phyloP scores from a whole-genome alignment of 768 basidiomycete species.

The Mrakia blollopis region DNA sequence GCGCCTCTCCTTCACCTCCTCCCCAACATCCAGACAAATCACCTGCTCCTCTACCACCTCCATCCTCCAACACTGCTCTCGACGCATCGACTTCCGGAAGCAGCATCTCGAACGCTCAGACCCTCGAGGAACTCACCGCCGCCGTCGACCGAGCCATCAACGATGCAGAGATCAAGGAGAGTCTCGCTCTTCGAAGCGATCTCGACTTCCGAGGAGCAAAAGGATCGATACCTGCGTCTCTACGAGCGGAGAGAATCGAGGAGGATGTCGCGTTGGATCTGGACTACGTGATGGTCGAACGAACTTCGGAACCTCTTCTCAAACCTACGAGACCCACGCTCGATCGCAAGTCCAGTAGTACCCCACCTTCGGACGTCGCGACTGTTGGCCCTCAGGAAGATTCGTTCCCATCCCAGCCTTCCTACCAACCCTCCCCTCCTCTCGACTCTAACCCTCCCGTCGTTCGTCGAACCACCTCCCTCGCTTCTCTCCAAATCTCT shows the following conservation, averaged over 20 bases:
- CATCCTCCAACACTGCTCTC: neutral
- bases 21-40: neutral
- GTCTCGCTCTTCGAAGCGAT: constrained; percentile 22
- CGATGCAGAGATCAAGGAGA: constrained; percentile 37
- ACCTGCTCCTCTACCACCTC: neutral
- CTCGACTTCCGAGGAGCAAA: neutral
- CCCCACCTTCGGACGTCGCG: neutral
- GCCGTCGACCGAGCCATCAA: constrained; percentile 47
- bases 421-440: neutral
- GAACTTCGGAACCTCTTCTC: constrained; percentile 8
- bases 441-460: neutral
- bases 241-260: neutral
- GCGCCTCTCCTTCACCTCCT: neutral
- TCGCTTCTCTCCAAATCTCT: constrained; percentile 10
- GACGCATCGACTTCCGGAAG: neutral
- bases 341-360: neutral
- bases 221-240: neutral
- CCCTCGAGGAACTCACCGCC: constrained; percentile 47
- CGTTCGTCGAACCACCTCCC: constrained; percentile 8
- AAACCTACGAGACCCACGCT: neutral
- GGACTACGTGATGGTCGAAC: constrained; percentile 4
- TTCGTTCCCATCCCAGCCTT: neutral
- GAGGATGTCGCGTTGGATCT: constrained; percentile 5
- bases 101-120: constrained; percentile 39
- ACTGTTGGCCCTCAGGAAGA: neutral